Percentiles rank a stretch among this genome's conserved stretches.
These are phyloP conservation scores for Coniella lustricola DNA, from an alignment of 2,329 filamentous ascomycete genomes.

Conservation along the genomic window DNA sequence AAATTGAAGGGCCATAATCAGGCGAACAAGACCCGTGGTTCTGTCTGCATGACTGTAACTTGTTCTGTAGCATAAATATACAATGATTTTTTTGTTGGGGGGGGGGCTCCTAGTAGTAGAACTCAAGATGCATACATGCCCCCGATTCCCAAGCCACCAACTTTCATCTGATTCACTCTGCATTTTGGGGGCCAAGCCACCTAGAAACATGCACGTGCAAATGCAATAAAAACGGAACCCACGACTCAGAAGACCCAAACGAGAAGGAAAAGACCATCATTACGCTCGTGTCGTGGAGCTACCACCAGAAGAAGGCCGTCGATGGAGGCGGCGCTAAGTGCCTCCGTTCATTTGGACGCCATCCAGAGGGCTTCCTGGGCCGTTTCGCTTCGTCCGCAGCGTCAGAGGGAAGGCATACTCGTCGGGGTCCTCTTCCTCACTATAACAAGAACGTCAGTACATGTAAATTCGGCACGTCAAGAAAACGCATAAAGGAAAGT, in stretches of 20 bases:
- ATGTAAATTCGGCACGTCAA: not conserved
- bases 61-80: too few species aligned
- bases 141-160: not conserved
- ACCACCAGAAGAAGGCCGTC: not conserved
- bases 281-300: too few species aligned
- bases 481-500: not conserved
- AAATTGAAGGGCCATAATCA: too few species aligned
- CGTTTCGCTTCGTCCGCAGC: conserved; percentile 45
- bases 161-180: too few species aligned
- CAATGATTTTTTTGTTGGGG: too few species aligned
- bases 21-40: too few species aligned
- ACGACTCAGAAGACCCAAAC: not conserved
- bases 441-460: conserved; percentile 27
- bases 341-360: conserved; percentile 33
- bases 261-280: not conserved
- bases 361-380: conserved; percentile 34
- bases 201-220: too few species aligned
- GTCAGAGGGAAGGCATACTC: conserved; percentile 56
- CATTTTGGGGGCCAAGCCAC: too few species aligned
- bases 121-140: not conserved
- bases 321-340: conserved; percentile 22
- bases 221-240: too few species aligned
- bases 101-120: too few species aligned
- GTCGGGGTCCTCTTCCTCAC: conserved; percentile 89
- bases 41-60: too few species aligned